Evolutionary conservation across 306 rosid species (phyloP), one percentile per base, ranked within the genome.

Genomic region (Cucurbita moschata): DNA sequence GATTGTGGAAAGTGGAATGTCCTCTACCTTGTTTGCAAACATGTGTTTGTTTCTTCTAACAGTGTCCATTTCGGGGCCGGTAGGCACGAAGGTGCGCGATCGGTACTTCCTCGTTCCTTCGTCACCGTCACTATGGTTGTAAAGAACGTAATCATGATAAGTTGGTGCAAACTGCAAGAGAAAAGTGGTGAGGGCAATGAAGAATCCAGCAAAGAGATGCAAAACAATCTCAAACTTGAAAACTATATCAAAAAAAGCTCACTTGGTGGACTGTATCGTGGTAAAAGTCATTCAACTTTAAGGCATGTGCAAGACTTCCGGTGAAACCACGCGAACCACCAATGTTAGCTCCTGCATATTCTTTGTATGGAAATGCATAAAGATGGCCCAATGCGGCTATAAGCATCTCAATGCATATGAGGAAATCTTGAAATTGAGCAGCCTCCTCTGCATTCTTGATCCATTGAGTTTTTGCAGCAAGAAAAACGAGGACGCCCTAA

Each of bases 261-360:
- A 95, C 97, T 92, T 95, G 99, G 86, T 91, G 97, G 76, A 91
- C 97, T 1, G 99, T 95, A 76, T 95, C 99, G 15, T 95, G 96
- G 84, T 95, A 95, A 74, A 95, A 89, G 81, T 95, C 99, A 68
- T 91, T 95, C 67, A 95, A 82, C 82, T 86, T 91, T 70, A 95
- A 44, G 6, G 99, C 99, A 75, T 95, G 99, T 63, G 91, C 85
- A 68, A 95, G 92, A 82, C 97, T 95, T 79, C 91, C 91, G 1
- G 99, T 85, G 78, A 95, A 72, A 83, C 89, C 90, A 69, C 76
- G 84, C 44, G 95, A 81, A 44, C 75, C 87, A 50, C 96, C 97
- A 69, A 95, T 88, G 78, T 91, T 95, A 74, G 99, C 99, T 71
- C 99, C 99, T 13, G 99, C 96, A 80, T 95, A 95, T 82, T 95